Evolutionary conservation across 352 stramenopile species (phyloP), one percentile per base, ranked within the genome.

Genomic region (Phytophthora agathidicida): DNA sequence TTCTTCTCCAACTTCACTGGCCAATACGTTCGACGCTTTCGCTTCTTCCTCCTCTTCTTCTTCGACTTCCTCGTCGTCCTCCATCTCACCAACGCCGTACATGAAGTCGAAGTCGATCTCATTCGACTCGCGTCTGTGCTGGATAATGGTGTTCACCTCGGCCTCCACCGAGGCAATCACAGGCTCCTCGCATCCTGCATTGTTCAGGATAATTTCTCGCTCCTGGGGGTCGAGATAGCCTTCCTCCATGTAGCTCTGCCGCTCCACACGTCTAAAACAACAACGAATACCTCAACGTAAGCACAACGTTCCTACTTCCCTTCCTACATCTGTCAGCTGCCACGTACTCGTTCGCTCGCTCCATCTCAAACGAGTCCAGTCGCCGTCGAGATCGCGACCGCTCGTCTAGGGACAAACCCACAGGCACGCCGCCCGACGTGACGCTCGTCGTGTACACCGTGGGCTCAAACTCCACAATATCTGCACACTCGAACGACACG

Each of bases 391-490:
- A 87, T 10, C 84, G 76, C 28, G 82, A 90, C 28, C 84, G 80
- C 50, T 93, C 84, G 46, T 88, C 82, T 23, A 91, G 67, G 44
- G 84, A 93, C 67, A 93, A 71, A 1, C 84, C 84, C 19, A 93
- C 65, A 31, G 84, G 84, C 24, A 93, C 82, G 28, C 84, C 84
- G 9, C 85, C 82, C 0, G 85, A 94, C 37, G 85, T 94, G 45
- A 94, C 75, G 3, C 74, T 85, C 20, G 84, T 94, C 14, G 84
- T 94, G 74, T 84, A 92, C 14, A 91, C 65, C 8, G 84, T 94
- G 4, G 84, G 84, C 60, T 94, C 84, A 31, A 94, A 94, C 69
- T 94, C 84, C 38, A 92, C 81, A 31, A 94, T 92, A n/a, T 94
- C 84, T 1, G 84, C 84, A 9, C 75, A 73, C 65, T 94, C 84